These are phyloP conservation scores for Aspergillus caelatus DNA, from an alignment of 2,329 filamentous ascomycete species.

Conservation along the genomic window DNA sequence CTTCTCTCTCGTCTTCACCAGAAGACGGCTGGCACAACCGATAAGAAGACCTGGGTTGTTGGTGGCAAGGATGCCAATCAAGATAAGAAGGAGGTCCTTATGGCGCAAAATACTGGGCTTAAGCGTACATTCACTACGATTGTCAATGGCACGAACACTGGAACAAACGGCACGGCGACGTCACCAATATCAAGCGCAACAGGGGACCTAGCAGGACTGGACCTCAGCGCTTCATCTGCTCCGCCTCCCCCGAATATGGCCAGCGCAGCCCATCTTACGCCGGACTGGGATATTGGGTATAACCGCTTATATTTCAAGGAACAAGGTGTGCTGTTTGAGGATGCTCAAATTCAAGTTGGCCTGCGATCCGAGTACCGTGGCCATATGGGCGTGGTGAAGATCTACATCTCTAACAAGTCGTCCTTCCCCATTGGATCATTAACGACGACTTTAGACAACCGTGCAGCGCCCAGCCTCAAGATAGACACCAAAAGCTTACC, in stretches of 20 bases:
- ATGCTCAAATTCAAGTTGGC: conserved; percentile 90
- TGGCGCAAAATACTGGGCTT: conserved; percentile 78
- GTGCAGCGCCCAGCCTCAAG: conserved; percentile 65
- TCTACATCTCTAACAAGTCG: conserved; percentile 96
- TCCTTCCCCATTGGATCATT: conserved; percentile 83
- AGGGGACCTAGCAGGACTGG: conserved; percentile 78
- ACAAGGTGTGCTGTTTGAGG: conserved; percentile 92
- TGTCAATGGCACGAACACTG: conserved; percentile 46
- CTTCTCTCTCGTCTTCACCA: conserved; percentile 90
- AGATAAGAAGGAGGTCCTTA: conserved; percentile 75
- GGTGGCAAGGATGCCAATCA: conserved; percentile 92
- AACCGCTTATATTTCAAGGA: conserved; percentile 76
- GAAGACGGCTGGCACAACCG: conserved; percentile 88
- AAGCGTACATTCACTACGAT: conserved; percentile 78
- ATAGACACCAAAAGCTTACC: conserved; percentile 88
- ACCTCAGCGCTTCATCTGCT: conserved; percentile 66
- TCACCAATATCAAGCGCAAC: conserved; percentile 48
- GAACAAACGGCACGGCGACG: conserved; percentile 37
- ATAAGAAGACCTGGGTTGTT: conserved; percentile 97
- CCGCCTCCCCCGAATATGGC: conserved; percentile 78
- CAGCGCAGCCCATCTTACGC: conserved; percentile 87
- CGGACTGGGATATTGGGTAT: conserved; percentile 91
- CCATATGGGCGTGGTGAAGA: conserved; percentile 92
- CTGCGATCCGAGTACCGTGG: conserved; percentile 90
- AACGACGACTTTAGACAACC: conserved; percentile 87